These are phyloP conservation scores for Globisporangium nunn DNA, from an alignment of 352 stramenopile genomes.

Conservation along the genomic window DNA sequence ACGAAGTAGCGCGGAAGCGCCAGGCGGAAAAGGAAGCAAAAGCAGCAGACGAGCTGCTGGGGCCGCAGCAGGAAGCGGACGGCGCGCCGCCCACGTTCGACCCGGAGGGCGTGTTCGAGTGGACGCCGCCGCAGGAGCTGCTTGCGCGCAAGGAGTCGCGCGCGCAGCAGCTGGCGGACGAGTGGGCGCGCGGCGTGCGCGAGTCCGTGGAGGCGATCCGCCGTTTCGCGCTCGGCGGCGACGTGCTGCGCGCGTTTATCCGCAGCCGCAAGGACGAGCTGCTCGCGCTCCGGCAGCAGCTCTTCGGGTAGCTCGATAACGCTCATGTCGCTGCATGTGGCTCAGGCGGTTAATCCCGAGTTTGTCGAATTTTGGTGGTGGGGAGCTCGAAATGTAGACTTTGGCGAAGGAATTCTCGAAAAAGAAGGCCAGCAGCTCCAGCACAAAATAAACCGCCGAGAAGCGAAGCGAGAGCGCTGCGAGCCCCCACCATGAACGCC, in stretches of 20 bases:
- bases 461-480: background rate
- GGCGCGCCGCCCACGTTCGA: constrained; percentile 20
- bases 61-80: background rate
- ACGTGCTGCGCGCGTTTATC: constrained; percentile 51
- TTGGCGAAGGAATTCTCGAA: no score
- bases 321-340: no score
- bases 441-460: no score
- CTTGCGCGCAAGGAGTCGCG: constrained; percentile 11
- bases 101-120: constrained; percentile 59
- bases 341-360: no score
- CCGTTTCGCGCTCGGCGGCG: constrained; percentile 51
- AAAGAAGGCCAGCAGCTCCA: no score
- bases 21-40: background rate
- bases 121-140: constrained; percentile 25
- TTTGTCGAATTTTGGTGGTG: no score
- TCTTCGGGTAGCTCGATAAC: constrained; percentile 27
- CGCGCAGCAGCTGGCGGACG: constrained; percentile 10
- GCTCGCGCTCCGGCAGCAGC: constrained; percentile 34
- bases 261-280: constrained; percentile 52
- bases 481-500: background rate
- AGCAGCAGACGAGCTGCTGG: no score
- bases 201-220: constrained; percentile 40
- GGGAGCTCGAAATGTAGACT: no score
- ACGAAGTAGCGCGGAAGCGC: background rate
- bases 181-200: constrained; percentile 38